phyloP scores from a whole-genome alignment of 106 monocot genomes.

The Dactylorhiza incarnata region DNA sequence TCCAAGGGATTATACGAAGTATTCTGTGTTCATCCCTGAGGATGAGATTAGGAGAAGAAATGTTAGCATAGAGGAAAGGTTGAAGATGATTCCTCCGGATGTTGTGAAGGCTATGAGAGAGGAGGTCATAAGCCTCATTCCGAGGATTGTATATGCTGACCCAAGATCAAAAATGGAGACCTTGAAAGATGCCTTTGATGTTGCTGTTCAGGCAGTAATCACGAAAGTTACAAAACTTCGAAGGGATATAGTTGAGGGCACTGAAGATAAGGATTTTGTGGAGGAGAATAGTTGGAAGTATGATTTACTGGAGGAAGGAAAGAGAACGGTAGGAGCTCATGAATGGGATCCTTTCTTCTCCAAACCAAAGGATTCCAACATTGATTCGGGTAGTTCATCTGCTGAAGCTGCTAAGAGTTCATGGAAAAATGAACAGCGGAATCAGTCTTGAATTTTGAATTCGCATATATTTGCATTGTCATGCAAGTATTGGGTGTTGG shows the following conservation, averaged over 20 bases:
- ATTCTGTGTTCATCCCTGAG: slow-evolving; percentile 83
- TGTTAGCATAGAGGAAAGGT: slow-evolving; percentile 52
- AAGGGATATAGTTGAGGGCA: slow-evolving; percentile 51
- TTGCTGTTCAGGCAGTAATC: slow-evolving; percentile 65
- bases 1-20: slow-evolving; percentile 52
- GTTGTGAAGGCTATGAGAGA: slow-evolving; percentile 56
- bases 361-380: slow-evolving; percentile 53
- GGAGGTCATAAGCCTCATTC: slow-evolving; percentile 63
- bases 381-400: slow-evolving; percentile 27
- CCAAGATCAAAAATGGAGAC: slow-evolving; percentile 53
- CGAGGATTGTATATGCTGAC: slow-evolving; percentile 62
- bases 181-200: slow-evolving; percentile 86
- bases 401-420: slow-evolving; percentile 48
- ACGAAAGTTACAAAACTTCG: slow-evolving; percentile 54
- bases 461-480: not conserved
- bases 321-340: slow-evolving; percentile 53
- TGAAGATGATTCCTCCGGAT: slow-evolving; percentile 46
- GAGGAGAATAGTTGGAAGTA: slow-evolving; percentile 94
- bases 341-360: slow-evolving; percentile 92
- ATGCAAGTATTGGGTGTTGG: not conserved
- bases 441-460: slow-evolving; percentile 23
- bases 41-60: slow-evolving; percentile 58
- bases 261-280: slow-evolving; percentile 58
- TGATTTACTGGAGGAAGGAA: slow-evolving; percentile 58
- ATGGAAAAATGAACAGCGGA: slow-evolving; percentile 51